Evolutionary conservation across 2,329 filamentous ascomycete genomes (phyloP).

Genomic region (Fusarium sp.): DNA sequence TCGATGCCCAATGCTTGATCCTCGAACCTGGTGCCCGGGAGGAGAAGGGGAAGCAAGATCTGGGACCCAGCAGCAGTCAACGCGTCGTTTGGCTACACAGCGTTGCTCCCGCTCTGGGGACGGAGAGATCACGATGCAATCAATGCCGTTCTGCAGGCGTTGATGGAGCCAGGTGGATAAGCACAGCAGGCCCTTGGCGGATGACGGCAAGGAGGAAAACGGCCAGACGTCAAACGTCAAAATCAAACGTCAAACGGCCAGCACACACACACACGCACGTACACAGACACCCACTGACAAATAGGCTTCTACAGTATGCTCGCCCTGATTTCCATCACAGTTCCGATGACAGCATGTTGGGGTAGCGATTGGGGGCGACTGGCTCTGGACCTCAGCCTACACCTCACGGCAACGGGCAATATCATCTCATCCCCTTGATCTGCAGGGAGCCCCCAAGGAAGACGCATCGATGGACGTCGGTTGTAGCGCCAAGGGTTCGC

Average conservation of each 20-base stretch:
- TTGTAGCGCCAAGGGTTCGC: conserved; percentile 21
- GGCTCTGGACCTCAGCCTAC: background rate
- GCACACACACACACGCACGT: background rate
- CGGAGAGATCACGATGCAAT: conserved; percentile 5
- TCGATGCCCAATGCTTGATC: conserved; percentile 1
- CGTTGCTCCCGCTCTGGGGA: conserved; percentile 1
- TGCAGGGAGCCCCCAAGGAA: conserved; percentile 8
- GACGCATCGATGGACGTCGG: background rate
- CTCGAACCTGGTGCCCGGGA: background rate
- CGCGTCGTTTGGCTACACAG: conserved; percentile 1
- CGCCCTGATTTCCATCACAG: background rate
- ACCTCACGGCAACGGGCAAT: background rate
- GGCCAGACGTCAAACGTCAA: conserved; percentile 5
- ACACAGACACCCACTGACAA: background rate
- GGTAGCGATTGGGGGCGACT: conserved; percentile 4
- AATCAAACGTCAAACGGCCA: conserved; percentile 6
- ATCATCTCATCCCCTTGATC: background rate
- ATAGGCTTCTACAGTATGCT: background rate
- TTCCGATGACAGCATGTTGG: background rate
- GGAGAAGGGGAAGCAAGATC: background rate
- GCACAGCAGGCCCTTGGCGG: background rate
- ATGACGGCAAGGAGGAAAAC: conserved; percentile 12
- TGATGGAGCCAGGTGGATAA: background rate
- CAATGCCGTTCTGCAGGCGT: background rate
- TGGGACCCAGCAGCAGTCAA: background rate